phyloP scores from a whole-genome alignment of 176 grass and related monocot species.

The Zea mays region DNA sequence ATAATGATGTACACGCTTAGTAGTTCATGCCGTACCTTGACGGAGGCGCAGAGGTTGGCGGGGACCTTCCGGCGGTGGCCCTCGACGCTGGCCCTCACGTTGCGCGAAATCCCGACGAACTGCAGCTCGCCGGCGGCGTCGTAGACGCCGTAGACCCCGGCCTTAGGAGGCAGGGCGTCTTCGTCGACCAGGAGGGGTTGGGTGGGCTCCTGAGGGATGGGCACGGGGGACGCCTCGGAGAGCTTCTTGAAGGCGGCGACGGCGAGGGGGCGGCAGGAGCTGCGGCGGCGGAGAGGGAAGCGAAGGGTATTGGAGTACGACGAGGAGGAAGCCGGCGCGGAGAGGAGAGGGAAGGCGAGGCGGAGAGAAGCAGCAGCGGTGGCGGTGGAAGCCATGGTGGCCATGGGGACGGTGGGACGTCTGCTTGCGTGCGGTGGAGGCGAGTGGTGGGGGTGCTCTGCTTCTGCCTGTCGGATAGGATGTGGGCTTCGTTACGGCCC shows the following conservation, averaged over 20 bases:
- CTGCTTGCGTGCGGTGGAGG: background rate
- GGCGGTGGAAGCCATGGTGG: constrained; percentile 36
- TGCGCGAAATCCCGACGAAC: constrained; percentile 85
- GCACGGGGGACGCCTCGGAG: constrained; percentile 55
- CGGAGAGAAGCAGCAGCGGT: background rate
- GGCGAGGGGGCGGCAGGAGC: background rate
- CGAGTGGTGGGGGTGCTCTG: background rate
- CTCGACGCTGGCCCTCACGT: constrained; percentile 67
- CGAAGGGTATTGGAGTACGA: constrained; percentile 13
- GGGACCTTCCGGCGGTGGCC: constrained; percentile 70
- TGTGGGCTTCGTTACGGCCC: background rate
- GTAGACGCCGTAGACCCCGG: constrained; percentile 76
- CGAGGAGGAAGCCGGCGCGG: background rate
- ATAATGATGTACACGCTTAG: no score
- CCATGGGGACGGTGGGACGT: background rate
- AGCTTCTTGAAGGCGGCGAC: constrained; percentile 42
- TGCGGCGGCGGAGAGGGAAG: background rate
- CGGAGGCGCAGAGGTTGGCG: constrained; percentile 56
- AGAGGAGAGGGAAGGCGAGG: constrained; percentile 22
- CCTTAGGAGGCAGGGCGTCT: constrained; percentile 39
- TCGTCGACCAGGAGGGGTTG: constrained; percentile 34
- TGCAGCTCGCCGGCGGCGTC: constrained; percentile 61
- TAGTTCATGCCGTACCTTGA: constrained; percentile 55
- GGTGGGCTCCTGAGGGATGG: constrained; percentile 43
- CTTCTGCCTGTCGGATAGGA: background rate